Percentiles rank a stretch among this genome's conserved stretches.
Conservation (phyloP, 805 yeast species). For the Ogataea allantospora region DNA sequence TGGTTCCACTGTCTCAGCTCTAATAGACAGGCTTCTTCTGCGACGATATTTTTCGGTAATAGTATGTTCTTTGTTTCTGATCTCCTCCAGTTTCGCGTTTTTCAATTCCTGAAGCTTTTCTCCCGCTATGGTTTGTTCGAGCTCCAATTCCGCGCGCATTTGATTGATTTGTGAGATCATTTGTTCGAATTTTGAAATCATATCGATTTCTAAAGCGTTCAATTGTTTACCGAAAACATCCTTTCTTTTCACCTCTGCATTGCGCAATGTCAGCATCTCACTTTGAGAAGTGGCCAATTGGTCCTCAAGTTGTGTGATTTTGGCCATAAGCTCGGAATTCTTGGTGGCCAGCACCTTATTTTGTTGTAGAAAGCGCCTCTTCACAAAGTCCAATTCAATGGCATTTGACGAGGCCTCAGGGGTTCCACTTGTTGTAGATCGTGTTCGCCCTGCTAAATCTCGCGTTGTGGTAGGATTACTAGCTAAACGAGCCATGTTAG, state of each 20-base stretch:
- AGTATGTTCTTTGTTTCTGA: slow-evolving; percentile 7
- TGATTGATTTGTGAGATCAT: slow-evolving; percentile 10
- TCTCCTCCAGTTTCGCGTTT: slow-evolving; percentile 12
- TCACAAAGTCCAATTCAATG: slow-evolving; percentile 18
- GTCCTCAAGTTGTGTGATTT: slow-evolving; percentile 51
- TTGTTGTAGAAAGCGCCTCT: slow-evolving; percentile 38
- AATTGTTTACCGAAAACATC: slow-evolving; percentile 11
- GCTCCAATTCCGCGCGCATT: too few species aligned
- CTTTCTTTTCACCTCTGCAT: slow-evolving; percentile 20
- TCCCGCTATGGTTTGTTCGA: slow-evolving; percentile 1
- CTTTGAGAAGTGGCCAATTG: slow-evolving; percentile 33
- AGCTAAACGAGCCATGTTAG: slow-evolving; percentile 25
- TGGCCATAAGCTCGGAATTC: slow-evolving; percentile 51
- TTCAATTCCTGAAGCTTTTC: slow-evolving; percentile 8
- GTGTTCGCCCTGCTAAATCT: slow-evolving; percentile 2
- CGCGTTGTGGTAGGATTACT: slow-evolving; percentile 16
- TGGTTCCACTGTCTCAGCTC: slow-evolving; percentile 3
- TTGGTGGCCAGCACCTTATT: slow-evolving; percentile 61
- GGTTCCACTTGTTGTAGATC: slow-evolving; percentile 6
- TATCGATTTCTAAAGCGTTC: slow-evolving; percentile 10
- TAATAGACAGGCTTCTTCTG: slow-evolving; percentile 7
- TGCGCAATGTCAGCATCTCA: slow-evolving; percentile 29
- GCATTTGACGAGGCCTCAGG: slow-evolving; percentile 13
- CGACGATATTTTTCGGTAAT: slow-evolving; percentile 4
- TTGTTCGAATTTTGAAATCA: slow-evolving; percentile 14